Evolutionary conservation across 768 basidiomycete species (phyloP), one percentile per base, ranked within the genome.

Genomic region (Amyloporia xantha): DNA sequence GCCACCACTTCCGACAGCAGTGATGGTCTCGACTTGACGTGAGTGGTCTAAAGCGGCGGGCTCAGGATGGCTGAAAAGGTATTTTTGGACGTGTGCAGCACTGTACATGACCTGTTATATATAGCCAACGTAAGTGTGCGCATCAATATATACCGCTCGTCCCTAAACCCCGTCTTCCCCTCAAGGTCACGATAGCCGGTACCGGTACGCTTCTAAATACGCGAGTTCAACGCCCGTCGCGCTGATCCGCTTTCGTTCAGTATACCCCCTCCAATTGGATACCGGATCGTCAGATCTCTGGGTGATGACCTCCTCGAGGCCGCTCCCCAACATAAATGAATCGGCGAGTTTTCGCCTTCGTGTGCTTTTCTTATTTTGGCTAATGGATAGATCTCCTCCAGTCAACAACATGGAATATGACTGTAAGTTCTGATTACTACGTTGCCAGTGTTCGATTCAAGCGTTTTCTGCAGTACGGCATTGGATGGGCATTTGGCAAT

Each of bases 231-330:
- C 42, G 23, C 27, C 45, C 44, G 20, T 15, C 44, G 20, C 25
- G 45, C 53, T 49, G 26, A 48, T 53, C 37, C 37, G 37, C 37
- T 11, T 27, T 37, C 26, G 13, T 28, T 9, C 41, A 91, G 88
- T 72, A 13, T 87, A 84, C 63, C 67, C 75, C 42, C 77, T 90
- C 12, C 90, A 92, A 63, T 69, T 92, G 41, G 90, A 92, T 66
- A 90, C 88, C 1, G 90, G 90, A 52, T 91, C 88, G 9, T 85
- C 78, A 54, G 90, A 92, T 66, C 73, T 92, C 25, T 91, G 88
- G 81, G 73, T 52, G 67, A 26, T 61, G 47, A 59, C 54, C 39
- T 33, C 49, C 4, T 49, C 51, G 11, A 59, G 49, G 27, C 60
- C 57, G 0, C 44, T 56, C 38, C 50, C 55, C 15, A 44, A 56